Percentiles rank a stretch among this genome's conserved stretches.
phyloP scores from a whole-genome alignment of 805 yeast species.

The Sugiyamaella valdiviana region DNA sequence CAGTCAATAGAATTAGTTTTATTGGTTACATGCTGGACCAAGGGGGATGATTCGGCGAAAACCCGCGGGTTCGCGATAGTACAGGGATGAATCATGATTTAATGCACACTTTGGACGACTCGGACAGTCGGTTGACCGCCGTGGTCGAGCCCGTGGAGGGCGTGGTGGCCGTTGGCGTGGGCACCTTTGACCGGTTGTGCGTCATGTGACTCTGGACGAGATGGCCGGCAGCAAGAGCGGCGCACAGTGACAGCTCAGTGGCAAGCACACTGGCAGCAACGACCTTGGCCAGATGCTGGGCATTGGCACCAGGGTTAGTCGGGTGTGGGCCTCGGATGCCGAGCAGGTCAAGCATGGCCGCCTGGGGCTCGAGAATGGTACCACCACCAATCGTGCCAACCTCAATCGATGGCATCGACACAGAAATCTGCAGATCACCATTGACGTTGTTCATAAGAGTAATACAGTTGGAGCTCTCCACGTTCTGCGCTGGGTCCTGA shows the following conservation, averaged over 20 bases:
- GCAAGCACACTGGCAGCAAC: constrained; percentile 95
- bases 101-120: constrained; percentile 73
- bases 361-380: constrained; percentile 94
- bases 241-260: constrained; percentile 87
- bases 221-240: constrained; percentile 98
- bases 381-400: constrained; percentile 99
- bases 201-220: constrained; percentile 96
- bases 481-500: constrained; percentile 99
- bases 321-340: constrained; percentile 97
- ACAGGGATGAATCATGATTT: constrained; percentile 29
- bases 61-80: neutral
- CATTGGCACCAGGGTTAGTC: constrained; percentile 87
- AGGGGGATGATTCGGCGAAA: neutral
- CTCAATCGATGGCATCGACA: constrained; percentile 98
- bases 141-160: constrained; percentile 27
- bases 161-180: constrained; percentile 35
- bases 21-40: neutral
- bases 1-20: neutral
- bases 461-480: constrained; percentile 95
- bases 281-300: constrained; percentile 84
- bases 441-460: constrained; percentile 78
- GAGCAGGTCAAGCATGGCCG: constrained; percentile 87
- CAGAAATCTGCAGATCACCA: constrained; percentile 85
- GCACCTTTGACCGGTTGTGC: constrained; percentile 70
- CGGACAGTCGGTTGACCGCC: constrained; percentile 48